These are phyloP conservation scores for Didymella glomerata DNA, from an alignment of 2,329 filamentous ascomycete species.

Conservation along the genomic window DNA sequence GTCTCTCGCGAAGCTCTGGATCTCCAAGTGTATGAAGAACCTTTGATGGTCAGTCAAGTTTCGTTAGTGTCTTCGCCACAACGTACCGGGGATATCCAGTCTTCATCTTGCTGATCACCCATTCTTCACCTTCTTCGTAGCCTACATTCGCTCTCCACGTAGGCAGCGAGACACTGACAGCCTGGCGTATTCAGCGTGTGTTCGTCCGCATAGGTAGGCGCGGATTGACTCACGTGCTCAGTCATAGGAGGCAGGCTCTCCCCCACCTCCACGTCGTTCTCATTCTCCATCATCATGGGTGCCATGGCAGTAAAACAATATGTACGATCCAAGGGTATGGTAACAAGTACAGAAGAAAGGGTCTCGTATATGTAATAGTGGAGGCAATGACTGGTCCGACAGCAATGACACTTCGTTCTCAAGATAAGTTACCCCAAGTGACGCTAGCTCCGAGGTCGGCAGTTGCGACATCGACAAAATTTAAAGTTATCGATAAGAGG, in stretches of 20 bases:
- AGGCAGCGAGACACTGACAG: conserved; percentile 93
- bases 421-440: conserved; percentile 11
- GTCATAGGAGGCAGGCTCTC: conserved; percentile 52
- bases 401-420: conserved; percentile 17
- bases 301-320: conserved; percentile 31
- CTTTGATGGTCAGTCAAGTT: conserved; percentile 54
- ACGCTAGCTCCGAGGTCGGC: conserved; percentile 46
- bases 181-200: conserved; percentile 62
- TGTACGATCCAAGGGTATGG: conserved; percentile 6
- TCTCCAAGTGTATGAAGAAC: conserved; percentile 90
- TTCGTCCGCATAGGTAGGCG: background rate
- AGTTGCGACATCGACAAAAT: conserved; percentile 31
- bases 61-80: conserved; percentile 4
- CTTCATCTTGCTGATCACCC: conserved; percentile 84
- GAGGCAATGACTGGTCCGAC: conserved; percentile 18
- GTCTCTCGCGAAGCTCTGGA: conserved; percentile 74
- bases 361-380: conserved; percentile 11
- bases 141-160: conserved; percentile 91
- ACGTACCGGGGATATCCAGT: conserved; percentile 86
- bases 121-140: conserved; percentile 90
- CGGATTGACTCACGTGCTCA: conserved; percentile 49
- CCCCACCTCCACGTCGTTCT: conserved; percentile 50
- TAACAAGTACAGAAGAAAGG: conserved; percentile 12
- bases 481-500: conserved; percentile 48
- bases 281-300: conserved; percentile 32